Conservation (phyloP, 202 grass and related monocot genomes). For the Brachypodium distachyon region DNA sequence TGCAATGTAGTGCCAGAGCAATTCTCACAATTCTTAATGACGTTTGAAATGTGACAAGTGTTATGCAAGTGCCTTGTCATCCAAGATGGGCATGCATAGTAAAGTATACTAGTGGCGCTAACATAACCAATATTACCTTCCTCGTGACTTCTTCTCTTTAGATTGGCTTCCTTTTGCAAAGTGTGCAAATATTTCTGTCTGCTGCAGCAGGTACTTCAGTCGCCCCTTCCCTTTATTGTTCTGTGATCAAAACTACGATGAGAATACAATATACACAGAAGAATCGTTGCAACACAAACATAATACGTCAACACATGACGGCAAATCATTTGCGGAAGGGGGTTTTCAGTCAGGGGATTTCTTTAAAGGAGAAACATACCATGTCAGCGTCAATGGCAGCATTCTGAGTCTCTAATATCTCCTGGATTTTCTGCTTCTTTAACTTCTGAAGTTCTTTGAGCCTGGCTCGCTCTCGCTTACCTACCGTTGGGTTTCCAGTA, state of each 20-base stretch:
- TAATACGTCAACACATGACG: neutral
- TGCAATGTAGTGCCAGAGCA: neutral
- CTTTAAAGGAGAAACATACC: slow-evolving; percentile 29
- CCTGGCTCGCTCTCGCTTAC: slow-evolving; percentile 62
- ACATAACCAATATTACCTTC: slow-evolving; percentile 39
- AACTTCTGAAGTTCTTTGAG: slow-evolving; percentile 72
- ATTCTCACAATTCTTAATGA: neutral
- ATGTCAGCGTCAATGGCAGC: slow-evolving; percentile 78
- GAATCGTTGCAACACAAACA: neutral
- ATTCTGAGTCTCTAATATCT: slow-evolving; percentile 84
- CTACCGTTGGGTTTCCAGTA: slow-evolving; percentile 35
- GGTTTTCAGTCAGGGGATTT: neutral
- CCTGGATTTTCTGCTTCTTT: slow-evolving; percentile 82
- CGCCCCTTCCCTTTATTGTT: slow-evolving; percentile 90
- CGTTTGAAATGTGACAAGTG: neutral
- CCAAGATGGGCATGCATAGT: neutral
- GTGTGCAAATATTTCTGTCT: slow-evolving; percentile 96
- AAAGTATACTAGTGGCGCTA: neutral
- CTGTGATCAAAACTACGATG: slow-evolving; percentile 20
- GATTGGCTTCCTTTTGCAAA: slow-evolving; percentile 84
- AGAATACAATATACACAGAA: neutral
- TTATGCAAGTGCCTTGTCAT: neutral
- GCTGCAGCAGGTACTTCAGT: slow-evolving; percentile 81
- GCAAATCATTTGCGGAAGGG: neutral
- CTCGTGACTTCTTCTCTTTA: slow-evolving; percentile 62